Conservation (phyloP, 176 grass and related monocot genomes). For the Triticum timopheevii region DNA sequence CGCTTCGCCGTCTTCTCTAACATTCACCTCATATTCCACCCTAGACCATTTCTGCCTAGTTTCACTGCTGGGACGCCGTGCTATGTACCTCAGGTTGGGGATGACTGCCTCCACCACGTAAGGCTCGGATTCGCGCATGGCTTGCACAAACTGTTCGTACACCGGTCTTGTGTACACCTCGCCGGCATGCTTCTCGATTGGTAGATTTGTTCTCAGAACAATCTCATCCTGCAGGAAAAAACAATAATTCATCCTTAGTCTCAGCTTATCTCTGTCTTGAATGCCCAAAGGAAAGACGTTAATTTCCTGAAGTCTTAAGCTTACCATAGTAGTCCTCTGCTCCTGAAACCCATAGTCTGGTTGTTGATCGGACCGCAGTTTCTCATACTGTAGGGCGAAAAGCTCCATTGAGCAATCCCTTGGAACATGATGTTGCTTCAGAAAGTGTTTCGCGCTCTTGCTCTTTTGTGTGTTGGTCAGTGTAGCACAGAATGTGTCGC, state of each 20-base stretch:
- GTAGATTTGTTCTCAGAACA: slow-evolving; percentile 11
- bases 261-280: not conserved
- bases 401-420: not conserved
- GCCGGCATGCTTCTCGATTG: not conserved
- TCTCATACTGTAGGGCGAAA: not conserved
- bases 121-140: not conserved
- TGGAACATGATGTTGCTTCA: not conserved
- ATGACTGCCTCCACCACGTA: not conserved
- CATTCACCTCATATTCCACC: slow-evolving; percentile 11
- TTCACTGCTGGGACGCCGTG: not conserved
- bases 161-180: slow-evolving; percentile 3
- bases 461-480: not conserved
- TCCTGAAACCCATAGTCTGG: not conserved
- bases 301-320: not conserved
- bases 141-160: not conserved
- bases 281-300: not conserved
- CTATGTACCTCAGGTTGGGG: not conserved
- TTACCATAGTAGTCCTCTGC: not conserved
- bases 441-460: not conserved
- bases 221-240: not conserved
- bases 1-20: not conserved
- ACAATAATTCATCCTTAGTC: not conserved
- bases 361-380: not conserved
- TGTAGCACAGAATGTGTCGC: not conserved
- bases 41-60: slow-evolving; percentile 3